These are phyloP conservation scores for Trichoderma pleuroti DNA, from an alignment of 2,329 filamentous ascomycete species.

Conservation along the genomic window DNA sequence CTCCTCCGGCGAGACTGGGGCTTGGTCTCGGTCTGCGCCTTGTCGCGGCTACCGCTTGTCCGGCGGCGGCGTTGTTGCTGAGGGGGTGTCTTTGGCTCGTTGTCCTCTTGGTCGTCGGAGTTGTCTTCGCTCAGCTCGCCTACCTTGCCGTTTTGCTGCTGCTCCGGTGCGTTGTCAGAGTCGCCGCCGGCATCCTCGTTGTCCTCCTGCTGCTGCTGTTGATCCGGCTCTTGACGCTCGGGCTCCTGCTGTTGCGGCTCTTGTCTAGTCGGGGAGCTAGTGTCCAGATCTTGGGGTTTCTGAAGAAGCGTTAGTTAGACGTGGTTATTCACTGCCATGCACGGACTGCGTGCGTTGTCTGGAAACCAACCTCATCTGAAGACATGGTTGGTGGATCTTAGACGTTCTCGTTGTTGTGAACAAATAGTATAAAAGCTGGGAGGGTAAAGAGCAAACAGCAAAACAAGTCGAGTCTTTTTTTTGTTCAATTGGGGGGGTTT, in stretches of 20 bases:
- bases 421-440: background rate
- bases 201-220: background rate
- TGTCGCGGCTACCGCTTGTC: background rate
- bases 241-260: background rate
- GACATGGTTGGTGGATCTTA: conserved; percentile 2
- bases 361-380: conserved; percentile 14
- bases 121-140: conserved; percentile 14
- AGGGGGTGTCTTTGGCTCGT: conserved; percentile 10
- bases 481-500: background rate
- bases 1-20: conserved; percentile 21
- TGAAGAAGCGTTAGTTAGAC: background rate
- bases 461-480: background rate
- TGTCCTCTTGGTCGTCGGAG: conserved; percentile 5
- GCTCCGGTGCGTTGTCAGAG: conserved; percentile 16
- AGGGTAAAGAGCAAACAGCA: background rate
- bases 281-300: conserved; percentile 2
- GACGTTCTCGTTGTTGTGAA: background rate
- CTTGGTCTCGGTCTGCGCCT: background rate
- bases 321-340: background rate
- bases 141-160: background rate
- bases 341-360: background rate
- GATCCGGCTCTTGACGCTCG: background rate
- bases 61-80: background rate
- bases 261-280: background rate
- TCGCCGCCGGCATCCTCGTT: background rate